Evolutionary conservation across 352 stramenopile species (phyloP).

Genomic region (Thraustochytrium striatum): DNA sequence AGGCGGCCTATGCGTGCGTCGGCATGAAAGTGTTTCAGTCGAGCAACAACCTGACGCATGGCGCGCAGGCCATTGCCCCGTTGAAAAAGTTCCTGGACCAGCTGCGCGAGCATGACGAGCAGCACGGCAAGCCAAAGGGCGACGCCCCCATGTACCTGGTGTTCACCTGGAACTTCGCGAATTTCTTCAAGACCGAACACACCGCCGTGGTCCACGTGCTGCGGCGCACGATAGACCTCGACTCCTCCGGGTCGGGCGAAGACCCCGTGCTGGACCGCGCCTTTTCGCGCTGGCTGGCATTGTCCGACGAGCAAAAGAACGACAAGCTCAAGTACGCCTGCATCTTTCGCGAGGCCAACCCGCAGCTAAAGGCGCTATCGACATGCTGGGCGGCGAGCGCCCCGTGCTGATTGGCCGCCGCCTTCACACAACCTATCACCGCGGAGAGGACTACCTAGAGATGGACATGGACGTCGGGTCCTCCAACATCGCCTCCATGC

Average conservation of each 20-base stretch:
- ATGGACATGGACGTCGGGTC: constrained; percentile 40
- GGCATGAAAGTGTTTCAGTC: constrained; percentile 30
- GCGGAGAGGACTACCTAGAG: constrained; percentile 32
- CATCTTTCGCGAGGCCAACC: constrained; percentile 1
- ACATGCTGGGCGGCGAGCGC: constrained; percentile 13
- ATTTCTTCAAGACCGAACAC: constrained; percentile 45
- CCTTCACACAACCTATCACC: constrained; percentile 11
- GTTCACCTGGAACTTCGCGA: constrained; percentile 33
- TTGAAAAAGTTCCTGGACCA: constrained; percentile 21
- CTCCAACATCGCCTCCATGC: constrained; percentile 39
- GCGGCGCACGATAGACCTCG: constrained; percentile 20
- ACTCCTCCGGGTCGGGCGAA: constrained; percentile 27
- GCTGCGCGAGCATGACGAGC: neutral
- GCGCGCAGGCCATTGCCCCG: neutral
- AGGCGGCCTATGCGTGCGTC: constrained; percentile 27
- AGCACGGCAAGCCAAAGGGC: neutral
- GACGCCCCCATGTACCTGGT: constrained; percentile 32
- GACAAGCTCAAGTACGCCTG: constrained; percentile 31
- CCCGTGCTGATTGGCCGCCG: constrained; percentile 37
- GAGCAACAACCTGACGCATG: constrained; percentile 1
- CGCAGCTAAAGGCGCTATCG: constrained; percentile 5
- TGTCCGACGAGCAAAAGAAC: constrained; percentile 5
- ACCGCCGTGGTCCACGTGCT: constrained; percentile 37
- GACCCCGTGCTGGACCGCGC: constrained; percentile 7
- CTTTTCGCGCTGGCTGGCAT: constrained; percentile 10